A percentile compares a stretch with the other conserved stretches of the same genome.
phyloP scores from a whole-genome alignment of 768 basidiomycete species.

The Termitomyces sp. region DNA sequence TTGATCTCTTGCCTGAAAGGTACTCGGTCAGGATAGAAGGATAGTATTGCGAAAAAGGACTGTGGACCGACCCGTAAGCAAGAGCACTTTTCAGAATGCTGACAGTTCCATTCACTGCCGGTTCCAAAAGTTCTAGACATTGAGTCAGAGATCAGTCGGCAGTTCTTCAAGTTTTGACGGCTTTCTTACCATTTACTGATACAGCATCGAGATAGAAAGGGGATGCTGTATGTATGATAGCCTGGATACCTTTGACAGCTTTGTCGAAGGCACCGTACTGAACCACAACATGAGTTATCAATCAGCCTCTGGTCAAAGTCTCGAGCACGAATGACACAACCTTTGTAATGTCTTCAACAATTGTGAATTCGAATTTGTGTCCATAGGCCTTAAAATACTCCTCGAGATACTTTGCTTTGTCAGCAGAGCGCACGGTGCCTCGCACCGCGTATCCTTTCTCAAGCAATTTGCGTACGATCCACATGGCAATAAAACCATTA shows the following conservation, averaged over 20 bases:
- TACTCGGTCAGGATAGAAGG: neutral
- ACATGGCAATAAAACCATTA: conserved; percentile 28
- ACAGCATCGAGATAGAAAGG: conserved; percentile 45
- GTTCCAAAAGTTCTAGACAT: conserved; percentile 54
- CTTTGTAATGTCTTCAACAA: conserved; percentile 25
- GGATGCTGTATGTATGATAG: conserved; percentile 59
- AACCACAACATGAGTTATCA: neutral
- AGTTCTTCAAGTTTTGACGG: neutral
- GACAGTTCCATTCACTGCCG: conserved; percentile 71
- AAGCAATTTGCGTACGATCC: conserved; percentile 26
- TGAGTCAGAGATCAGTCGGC: neutral
- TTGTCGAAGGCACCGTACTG: conserved; percentile 66
- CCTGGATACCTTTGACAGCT: conserved; percentile 65
- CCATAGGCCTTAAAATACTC: conserved; percentile 21
- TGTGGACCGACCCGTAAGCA: conserved; percentile 43
- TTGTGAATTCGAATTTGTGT: conserved; percentile 23
- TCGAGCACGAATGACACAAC: neutral
- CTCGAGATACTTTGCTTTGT: conserved; percentile 22
- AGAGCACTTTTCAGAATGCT: conserved; percentile 57
- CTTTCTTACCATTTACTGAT: conserved; percentile 29
- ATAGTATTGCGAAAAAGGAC: too few relatives aligned
- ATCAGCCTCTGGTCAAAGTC: neutral
- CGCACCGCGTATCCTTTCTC: conserved; percentile 27
- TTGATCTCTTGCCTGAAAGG: conserved; percentile 31
- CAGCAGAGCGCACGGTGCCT: conserved; percentile 23